Conservation (phyloP, 306 rosid genomes). For the Casuarina cunninghamiana region DNA sequence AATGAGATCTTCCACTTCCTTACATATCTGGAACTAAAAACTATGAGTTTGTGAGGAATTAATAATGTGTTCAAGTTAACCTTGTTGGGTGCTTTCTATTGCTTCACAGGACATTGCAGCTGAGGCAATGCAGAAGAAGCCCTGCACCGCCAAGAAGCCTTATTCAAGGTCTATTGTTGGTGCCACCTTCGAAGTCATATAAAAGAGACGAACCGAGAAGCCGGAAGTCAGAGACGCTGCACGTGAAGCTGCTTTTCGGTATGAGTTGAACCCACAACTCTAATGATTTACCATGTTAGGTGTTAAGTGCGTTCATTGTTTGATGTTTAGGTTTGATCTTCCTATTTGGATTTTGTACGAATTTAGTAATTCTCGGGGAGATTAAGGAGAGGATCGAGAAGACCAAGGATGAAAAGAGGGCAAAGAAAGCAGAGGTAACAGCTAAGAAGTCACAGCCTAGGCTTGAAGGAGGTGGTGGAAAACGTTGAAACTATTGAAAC, state of each 20-base stretch:
- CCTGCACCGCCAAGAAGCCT: slow-evolving; percentile 41
- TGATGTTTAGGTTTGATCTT: neutral
- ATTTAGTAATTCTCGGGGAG: slow-evolving; percentile 23
- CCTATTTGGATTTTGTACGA: neutral
- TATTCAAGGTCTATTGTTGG: slow-evolving; percentile 58
- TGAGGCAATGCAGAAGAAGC: slow-evolving; percentile 49
- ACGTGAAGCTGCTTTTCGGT: slow-evolving; percentile 56
- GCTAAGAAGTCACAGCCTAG: slow-evolving; percentile 44
- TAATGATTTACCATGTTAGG: neutral
- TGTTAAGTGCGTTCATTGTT: neutral
- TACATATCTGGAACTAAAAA: neutral
- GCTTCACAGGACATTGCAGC: slow-evolving; percentile 42
- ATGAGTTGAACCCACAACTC: slow-evolving; percentile 1
- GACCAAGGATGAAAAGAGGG: slow-evolving; percentile 55
- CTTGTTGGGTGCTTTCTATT: neutral
- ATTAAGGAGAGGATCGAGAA: slow-evolving; percentile 53
- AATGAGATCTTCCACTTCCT: too few relatives aligned
- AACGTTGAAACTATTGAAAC: slow-evolving; percentile 31
- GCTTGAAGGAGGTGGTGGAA: slow-evolving; percentile 52
- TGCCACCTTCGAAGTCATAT: slow-evolving; percentile 49
- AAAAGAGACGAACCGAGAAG: slow-evolving; percentile 45
- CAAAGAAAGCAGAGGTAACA: slow-evolving; percentile 40
- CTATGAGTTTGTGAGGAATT: neutral
- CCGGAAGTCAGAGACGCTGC: slow-evolving; percentile 56
- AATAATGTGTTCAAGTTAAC: neutral